Percentiles rank a stretch among this genome's conserved stretches.
Conservation (phyloP, 2,329 filamentous ascomycete genomes). For the Arachnomyces sp. region DNA sequence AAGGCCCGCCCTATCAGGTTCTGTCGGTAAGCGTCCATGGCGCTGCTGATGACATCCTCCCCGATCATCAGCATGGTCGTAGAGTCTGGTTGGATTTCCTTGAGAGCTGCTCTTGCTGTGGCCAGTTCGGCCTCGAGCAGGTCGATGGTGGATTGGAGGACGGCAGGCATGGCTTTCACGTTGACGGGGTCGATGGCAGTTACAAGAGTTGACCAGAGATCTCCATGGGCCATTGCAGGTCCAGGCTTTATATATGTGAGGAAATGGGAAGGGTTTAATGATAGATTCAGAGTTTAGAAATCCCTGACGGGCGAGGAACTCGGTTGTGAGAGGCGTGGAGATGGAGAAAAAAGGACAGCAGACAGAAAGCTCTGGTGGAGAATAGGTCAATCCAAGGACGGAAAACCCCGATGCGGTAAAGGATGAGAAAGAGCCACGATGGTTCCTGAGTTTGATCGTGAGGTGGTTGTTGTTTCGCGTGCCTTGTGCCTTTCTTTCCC, state of each 20-base stretch:
- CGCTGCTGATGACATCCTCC: slow-evolving; percentile 33
- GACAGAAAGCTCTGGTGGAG: slow-evolving; percentile 1
- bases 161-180: slow-evolving; percentile 30
- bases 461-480: too few relatives aligned
- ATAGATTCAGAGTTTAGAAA: neutral
- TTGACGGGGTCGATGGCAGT: slow-evolving; percentile 29
- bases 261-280: neutral
- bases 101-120: slow-evolving; percentile 33
- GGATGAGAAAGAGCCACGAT: too few relatives aligned
- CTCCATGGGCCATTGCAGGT: slow-evolving; percentile 24
- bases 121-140: slow-evolving; percentile 34
- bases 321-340: neutral
- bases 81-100: slow-evolving; percentile 31
- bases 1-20: slow-evolving; percentile 11
- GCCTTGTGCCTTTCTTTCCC: too few relatives aligned
- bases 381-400: slow-evolving; percentile 5
- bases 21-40: slow-evolving; percentile 27
- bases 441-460: too few relatives aligned
- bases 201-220: slow-evolving; percentile 30
- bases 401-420: neutral
- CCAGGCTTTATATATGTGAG: slow-evolving; percentile 5
- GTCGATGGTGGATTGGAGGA: slow-evolving; percentile 34
- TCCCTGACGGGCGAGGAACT: neutral
- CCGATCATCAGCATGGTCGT: slow-evolving; percentile 24
- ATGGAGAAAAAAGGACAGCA: slow-evolving; percentile 2